Base-by-base conservation (phyloP, 2,329 filamentous ascomycete genomes). In the Apiospora rasikravindrae region DNA sequence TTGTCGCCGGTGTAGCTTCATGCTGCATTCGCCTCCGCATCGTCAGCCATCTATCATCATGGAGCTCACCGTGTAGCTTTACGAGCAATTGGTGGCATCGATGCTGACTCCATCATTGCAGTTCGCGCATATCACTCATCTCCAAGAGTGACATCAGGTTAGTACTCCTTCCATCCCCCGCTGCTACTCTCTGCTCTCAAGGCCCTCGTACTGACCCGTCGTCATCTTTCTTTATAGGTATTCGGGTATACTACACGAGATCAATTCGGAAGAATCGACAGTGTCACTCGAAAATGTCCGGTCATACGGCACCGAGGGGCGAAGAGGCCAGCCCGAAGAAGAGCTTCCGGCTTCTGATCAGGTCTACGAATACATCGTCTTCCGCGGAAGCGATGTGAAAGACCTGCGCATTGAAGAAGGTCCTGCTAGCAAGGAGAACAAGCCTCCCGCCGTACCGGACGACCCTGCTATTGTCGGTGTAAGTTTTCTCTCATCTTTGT, bases 341-440 rank as follows among this genome's bases (percentile, higher is more conserved):
- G 95, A 98, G 84, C 93, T 98, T 72, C 85, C 93, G 49, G 89
- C 94, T 4, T 96, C 94, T 45, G 92, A 96, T 74, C 94, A 94
- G 81, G 89, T 98, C 80, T 99, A 98, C 86, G 96, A 98, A 82
- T 98, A 98, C 86, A 98, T 99, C 80, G 95, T 99, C 76, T 99
- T 99, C 84, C 93, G 96, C 73, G 96, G 96, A 78, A 98, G 94
- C 83, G 96, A 99, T 86, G 96, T 99, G 81, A 99, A 99, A 85
- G 96, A 99, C 83, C 88, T 99, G 79, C 93, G 94, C 78, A 96
- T 99, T 79, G 95, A 98, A 80, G 93, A 98, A 78, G 89, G 92
- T 66, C 90, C 93, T 53, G 89, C 91, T 77, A 90, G 90, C 78
- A 91, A 94, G 82, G 91, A 95, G 80, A 91, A 91, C 75, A 91